A percentile compares a stretch with the other conserved stretches of the same genome.
These are phyloP conservation scores for Setaria italica DNA, from an alignment of 202 grass and related monocot genomes.

Conservation along the genomic window DNA sequence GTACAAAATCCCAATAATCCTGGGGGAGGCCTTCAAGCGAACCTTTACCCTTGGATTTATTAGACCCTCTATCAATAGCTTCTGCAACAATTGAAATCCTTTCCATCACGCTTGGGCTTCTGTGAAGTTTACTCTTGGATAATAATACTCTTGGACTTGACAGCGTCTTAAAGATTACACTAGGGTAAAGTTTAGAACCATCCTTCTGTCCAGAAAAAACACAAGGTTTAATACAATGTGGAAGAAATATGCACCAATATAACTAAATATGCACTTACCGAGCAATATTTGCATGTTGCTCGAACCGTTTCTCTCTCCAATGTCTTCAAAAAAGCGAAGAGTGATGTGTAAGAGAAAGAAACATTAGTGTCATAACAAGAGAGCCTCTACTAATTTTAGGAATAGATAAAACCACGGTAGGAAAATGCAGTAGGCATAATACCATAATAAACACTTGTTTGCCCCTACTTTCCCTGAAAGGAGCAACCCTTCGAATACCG, in stretches of 20 bases:
- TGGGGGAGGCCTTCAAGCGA: conserved; percentile 62
- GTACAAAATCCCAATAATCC: conserved; percentile 93
- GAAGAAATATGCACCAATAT: conserved; percentile 33
- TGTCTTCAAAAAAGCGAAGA: conserved; percentile 51
- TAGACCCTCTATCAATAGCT: conserved; percentile 67
- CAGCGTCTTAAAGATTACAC: conserved; percentile 59
- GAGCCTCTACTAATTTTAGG: not conserved
- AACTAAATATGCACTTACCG: conserved; percentile 65
- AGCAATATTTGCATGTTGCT: conserved; percentile 82
- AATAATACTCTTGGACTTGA: conserved; percentile 52
- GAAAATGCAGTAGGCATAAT: conserved; percentile 13
- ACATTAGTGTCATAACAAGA: conserved; percentile 19
- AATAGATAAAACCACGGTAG: conserved; percentile 2
- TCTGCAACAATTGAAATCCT: conserved; percentile 76
- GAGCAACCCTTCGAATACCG: not conserved
- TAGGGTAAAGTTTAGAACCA: conserved; percentile 66
- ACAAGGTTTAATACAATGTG: conserved; percentile 40
- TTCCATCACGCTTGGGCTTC: conserved; percentile 52
- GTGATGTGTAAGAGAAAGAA: conserved; percentile 40
- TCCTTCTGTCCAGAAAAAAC: conserved; percentile 60
- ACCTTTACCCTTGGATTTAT: conserved; percentile 61
- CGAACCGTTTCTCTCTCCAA: conserved; percentile 40
- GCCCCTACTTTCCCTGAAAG: conserved; percentile 1
- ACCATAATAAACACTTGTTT: not conserved
- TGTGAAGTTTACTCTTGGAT: conserved; percentile 48